A percentile compares a stretch with the other conserved stretches of the same genome.
Conservation (phyloP, 306 rosid species). For the Coriaria nepalensis region DNA sequence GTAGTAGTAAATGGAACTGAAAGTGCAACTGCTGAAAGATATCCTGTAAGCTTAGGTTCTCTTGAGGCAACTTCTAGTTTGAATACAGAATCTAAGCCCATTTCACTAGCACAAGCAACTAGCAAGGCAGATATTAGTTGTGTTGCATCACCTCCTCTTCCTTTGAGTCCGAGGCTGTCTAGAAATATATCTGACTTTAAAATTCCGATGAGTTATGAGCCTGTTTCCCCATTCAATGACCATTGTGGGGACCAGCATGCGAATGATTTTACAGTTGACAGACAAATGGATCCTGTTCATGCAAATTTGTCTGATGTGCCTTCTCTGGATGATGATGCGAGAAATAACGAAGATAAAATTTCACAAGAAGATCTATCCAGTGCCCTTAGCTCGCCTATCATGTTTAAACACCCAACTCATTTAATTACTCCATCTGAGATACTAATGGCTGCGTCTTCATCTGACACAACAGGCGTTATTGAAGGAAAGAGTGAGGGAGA, state of each 20-base stretch:
- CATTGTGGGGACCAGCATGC: slow-evolving; percentile 50
- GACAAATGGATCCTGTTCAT: slow-evolving; percentile 47
- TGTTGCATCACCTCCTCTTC: slow-evolving; percentile 61
- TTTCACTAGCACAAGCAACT: slow-evolving; percentile 32
- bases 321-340: slow-evolving; percentile 36
- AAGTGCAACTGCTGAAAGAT: slow-evolving; percentile 35
- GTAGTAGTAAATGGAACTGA: slow-evolving; percentile 37
- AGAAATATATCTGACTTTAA: slow-evolving; percentile 71
- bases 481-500: slow-evolving; percentile 62
- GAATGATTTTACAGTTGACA: slow-evolving; percentile 57
- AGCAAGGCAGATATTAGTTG: slow-evolving; percentile 53
- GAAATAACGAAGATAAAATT: slow-evolving; percentile 45
- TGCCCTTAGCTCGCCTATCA: slow-evolving; percentile 40
- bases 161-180: slow-evolving; percentile 79
- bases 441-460: slow-evolving; percentile 56
- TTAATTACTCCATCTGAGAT: slow-evolving; percentile 81
- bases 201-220: slow-evolving; percentile 44
- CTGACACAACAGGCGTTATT: slow-evolving; percentile 37
- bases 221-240: slow-evolving; percentile 26
- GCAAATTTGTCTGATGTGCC: slow-evolving; percentile 49
- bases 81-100: slow-evolving; percentile 48
- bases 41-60: slow-evolving; percentile 42
- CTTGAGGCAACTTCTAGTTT: slow-evolving; percentile 36
- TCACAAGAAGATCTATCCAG: slow-evolving; percentile 54
- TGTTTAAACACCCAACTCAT: slow-evolving; percentile 90